Evolutionary conservation across 2,329 filamentous ascomycete species (phyloP).

Genomic region (Hymenoscyphus albidus): DNA sequence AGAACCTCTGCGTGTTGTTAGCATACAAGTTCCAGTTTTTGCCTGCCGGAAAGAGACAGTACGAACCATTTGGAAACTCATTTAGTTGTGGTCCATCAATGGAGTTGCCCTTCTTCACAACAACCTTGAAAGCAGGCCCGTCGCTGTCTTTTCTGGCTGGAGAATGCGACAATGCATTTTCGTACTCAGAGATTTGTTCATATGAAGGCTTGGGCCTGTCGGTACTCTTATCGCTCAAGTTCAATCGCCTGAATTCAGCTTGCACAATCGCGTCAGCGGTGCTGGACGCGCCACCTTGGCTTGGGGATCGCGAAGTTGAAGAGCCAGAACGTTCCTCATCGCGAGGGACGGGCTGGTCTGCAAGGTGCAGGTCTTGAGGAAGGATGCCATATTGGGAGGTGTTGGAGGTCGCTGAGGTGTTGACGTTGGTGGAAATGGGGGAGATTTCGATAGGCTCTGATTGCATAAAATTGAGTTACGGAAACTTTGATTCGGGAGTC

Average conservation of each 20-base stretch:
- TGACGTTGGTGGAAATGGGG: slow-evolving; percentile 41
- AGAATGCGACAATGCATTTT: slow-evolving; percentile 51
- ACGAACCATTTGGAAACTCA: slow-evolving; percentile 76
- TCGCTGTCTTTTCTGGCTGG: slow-evolving; percentile 41
- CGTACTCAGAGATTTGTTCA: slow-evolving; percentile 56
- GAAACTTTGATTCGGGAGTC: slow-evolving; percentile 19
- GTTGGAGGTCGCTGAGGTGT: slow-evolving; percentile 34
- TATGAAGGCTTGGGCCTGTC: slow-evolving; percentile 31
- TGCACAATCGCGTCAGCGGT: slow-evolving; percentile 45
- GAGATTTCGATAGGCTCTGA: slow-evolving; percentile 50
- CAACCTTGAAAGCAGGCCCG: slow-evolving; percentile 52
- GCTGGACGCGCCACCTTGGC: slow-evolving; percentile 28
- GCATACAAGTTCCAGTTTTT: slow-evolving; percentile 15
- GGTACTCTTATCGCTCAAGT: slow-evolving; percentile 32
- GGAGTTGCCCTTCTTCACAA: slow-evolving; percentile 41
- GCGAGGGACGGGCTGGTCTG: slow-evolving; percentile 36
- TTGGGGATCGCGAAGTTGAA: slow-evolving; percentile 26
- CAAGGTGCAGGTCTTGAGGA: slow-evolving; percentile 41
- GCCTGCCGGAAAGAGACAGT: not conserved
- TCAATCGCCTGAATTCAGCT: slow-evolving; percentile 52
- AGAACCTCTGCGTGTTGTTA: slow-evolving; percentile 66
- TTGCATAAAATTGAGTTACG: slow-evolving; percentile 59
- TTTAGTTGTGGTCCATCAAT: slow-evolving; percentile 31
- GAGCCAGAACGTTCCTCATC: slow-evolving; percentile 12
- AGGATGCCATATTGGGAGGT: slow-evolving; percentile 56